Base-by-base conservation (phyloP, 169 alveolate species). In the Ichthyophthirius multifiliis region DNA sequence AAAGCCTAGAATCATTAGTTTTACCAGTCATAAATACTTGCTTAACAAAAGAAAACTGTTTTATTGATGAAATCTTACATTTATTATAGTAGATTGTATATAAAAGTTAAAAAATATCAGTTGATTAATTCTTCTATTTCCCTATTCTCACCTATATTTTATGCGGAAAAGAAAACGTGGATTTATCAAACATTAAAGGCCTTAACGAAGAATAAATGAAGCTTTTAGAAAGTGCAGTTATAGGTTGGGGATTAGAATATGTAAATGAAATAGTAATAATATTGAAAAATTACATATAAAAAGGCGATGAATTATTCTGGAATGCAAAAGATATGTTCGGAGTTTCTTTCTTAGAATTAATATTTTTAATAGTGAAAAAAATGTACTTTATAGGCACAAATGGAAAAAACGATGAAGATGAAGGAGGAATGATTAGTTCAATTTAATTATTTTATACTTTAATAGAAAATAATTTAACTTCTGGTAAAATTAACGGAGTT, bases 301-400 rank as follows among this genome's bases (percentile, higher is more conserved):
- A 67, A 31, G 77, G 77, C 6, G 46, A 44, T 1, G 77, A 35
- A 10, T 67, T 20, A 23, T 37, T 67, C 46, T 37, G 35, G 30
- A 16, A 30, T n/a, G 35, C 55, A n/a, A 67, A n/a, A 18, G 77
- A 67, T 41, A 37, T 67, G 3, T 67, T 34, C n/a, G 77, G 77
- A 39, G 20, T 13, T 12, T 47, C 34, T n/a, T 16, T 75, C 32
- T 34, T 75, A 44, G 37, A 75, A 32, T 18, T 41, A 20, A 3
- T 67, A 13, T 55, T 20, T 18, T 20, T 55, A 39, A 27, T 55
- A 10, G 9, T 55, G 10, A 1, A 34, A 13, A 23, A 23, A 6
- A 23, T 55, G 23, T 55, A 55, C 15, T 3, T 27, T 27, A 55
- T 27, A 55, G 23, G 71, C 18, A 20, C 18, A 27, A 16, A 55